Base-by-base conservation (phyloP, 2,329 filamentous ascomycete species). In the Fusarium napiforme region DNA sequence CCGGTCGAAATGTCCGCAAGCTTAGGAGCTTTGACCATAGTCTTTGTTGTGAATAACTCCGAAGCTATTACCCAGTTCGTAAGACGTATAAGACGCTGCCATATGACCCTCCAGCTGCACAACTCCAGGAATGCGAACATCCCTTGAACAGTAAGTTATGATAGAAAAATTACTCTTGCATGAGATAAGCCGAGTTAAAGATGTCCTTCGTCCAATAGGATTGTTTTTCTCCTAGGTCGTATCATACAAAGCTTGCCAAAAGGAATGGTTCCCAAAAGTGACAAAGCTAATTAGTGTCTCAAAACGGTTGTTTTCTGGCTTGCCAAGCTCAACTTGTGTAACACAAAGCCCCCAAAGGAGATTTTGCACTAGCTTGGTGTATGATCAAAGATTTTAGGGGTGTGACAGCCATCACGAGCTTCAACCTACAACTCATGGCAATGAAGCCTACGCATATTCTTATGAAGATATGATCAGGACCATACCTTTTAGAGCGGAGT, bases 271-370 rank as follows among this genome's bases (percentile, higher is more conserved):
- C 21, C 34, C n/a, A 42, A 26, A 42, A 40, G 34, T 45, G 57
- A 58, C 39, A 71, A 71, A 67, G 58, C 36, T 43, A 64, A 50
- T 37, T 43, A 63, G 56, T 57, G 56, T 71, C 69, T 71, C 62
- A 47, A 71, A 71, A 63, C 58, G 67, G 28, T 59, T 53, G 36
- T 14, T 57, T 45, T 39, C 26, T 43, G 26, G n/a, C 46, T 60
- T 56, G 30, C 11, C 30, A 61, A 34, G 19, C n/a, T 21, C 26
- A 9, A 23, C 19, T 37, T 46, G 23, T 18, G 58, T 69, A 60
- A 47, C 50, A 61, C 50, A 59, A 28, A 14, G 30, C 40, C 14
- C 56, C 32, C n/a, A 23, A 32, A 16, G 5, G 12, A 37, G 42
- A 43, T 18, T 62, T 30, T 14, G 40, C 39, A 36, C 16, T 42